phyloP scores from a whole-genome alignment of 2,329 filamentous ascomycete genomes.

The Fusarium hainanense region DNA sequence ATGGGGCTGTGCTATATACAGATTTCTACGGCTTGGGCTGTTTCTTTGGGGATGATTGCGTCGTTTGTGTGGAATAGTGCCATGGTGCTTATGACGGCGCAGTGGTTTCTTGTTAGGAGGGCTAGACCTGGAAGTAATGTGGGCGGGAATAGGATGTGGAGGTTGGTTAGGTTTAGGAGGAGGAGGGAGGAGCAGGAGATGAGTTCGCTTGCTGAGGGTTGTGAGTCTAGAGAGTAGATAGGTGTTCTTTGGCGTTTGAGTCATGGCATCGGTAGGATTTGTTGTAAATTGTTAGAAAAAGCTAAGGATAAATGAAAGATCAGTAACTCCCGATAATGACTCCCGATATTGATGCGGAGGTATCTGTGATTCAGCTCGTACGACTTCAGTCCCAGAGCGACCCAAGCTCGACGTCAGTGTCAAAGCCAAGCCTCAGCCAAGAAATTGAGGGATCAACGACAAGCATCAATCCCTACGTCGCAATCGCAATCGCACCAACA shows the following conservation, averaged over 20 bases:
- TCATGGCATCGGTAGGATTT: accelerated
- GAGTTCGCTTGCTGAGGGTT: constrained; percentile 3
- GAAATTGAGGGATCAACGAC: neutral
- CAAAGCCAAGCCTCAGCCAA: neutral
- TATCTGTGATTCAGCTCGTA: neutral
- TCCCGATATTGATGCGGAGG: too few relatives aligned
- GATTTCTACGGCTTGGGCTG: constrained; percentile 9
- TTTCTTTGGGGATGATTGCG: constrained; percentile 15
- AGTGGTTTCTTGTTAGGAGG: constrained; percentile 19
- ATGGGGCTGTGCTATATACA: constrained; percentile 18
- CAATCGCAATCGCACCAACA: neutral
- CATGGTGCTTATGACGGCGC: constrained; percentile 18
- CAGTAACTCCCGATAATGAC: neutral
- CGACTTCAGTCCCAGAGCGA: neutral
- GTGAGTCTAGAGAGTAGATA: neutral
- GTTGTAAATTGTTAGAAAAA: accelerated
- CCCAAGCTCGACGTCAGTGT: accelerated
- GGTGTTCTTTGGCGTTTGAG: neutral
- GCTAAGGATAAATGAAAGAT: neutral
- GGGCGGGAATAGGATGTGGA: constrained; percentile 4
- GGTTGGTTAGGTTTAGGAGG: constrained; percentile 2
- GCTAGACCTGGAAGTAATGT: neutral
- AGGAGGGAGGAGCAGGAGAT: neutral
- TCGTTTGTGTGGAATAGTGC: constrained; percentile 22
- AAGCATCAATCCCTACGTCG: neutral